A percentile compares a stretch with the other conserved stretches of the same genome.
phyloP scores from a whole-genome alignment of 73 alveolate genomes.

The Stentor roeselii region DNA sequence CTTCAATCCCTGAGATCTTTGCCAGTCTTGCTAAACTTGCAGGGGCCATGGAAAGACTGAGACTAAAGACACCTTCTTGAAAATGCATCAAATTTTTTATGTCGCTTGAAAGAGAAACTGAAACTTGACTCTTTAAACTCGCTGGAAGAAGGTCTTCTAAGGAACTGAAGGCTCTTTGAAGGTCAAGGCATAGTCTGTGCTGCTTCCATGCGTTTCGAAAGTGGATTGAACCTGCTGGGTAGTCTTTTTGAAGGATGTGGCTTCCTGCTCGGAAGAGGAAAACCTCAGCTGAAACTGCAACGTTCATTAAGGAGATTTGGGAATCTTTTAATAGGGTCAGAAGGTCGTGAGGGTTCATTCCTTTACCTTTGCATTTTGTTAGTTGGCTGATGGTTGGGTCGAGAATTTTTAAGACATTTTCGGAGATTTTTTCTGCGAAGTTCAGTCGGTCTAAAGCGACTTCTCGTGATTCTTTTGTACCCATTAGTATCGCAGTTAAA shows the following conservation, averaged over 20 bases:
- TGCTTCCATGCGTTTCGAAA: constrained; percentile 32
- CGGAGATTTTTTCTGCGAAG: constrained; percentile 27
- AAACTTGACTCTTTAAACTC: constrained; percentile 7
- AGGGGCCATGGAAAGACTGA: constrained; percentile 27
- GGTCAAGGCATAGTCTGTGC: constrained; percentile 20
- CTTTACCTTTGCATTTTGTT: constrained; percentile 12
- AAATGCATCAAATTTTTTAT: background rate
- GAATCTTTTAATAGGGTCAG: constrained; percentile 1
- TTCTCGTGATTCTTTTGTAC: constrained; percentile 20
- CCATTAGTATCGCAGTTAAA: constrained; percentile 16
- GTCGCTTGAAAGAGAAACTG: background rate
- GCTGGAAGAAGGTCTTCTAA: background rate
- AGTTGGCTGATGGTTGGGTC: constrained; percentile 5
- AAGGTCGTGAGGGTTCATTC: background rate
- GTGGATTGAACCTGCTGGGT: constrained; percentile 18
- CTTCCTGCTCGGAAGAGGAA: constrained; percentile 26
- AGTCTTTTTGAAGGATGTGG: constrained; percentile 21
- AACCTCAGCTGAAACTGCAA: constrained; percentile 18
- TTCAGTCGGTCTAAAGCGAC: constrained; percentile 23
- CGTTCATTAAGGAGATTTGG: background rate
- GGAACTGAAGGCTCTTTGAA: background rate
- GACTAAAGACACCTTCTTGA: constrained; percentile 21
- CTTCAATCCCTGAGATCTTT: constrained; percentile 31
- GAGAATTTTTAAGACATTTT: background rate
- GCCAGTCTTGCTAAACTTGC: constrained; percentile 30